Percentiles rank a stretch among this genome's conserved stretches.
Conservation (phyloP, 2,329 filamentous ascomycete genomes). For the Arachnomyces sp. region DNA sequence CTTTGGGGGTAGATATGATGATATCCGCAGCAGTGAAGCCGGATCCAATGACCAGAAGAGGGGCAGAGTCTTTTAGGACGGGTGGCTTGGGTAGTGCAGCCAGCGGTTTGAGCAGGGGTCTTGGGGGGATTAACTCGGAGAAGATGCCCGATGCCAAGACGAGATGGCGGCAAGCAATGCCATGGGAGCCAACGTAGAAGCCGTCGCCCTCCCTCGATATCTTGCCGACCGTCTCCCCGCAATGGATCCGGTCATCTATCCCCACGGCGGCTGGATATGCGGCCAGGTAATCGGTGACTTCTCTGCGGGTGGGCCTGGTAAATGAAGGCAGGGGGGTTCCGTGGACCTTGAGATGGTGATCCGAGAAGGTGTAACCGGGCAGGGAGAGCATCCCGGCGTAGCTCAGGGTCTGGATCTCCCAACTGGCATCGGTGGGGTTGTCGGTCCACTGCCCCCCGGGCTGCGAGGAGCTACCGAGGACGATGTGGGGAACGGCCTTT, state of each 20-base stretch:
- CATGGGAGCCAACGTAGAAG: slow-evolving; percentile 45
- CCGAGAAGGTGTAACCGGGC: slow-evolving; percentile 50
- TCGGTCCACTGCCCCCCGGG: slow-evolving; percentile 55
- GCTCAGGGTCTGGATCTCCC: slow-evolving; percentile 51
- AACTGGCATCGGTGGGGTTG: slow-evolving; percentile 43
- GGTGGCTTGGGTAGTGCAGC: slow-evolving; percentile 21
- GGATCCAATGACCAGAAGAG: slow-evolving; percentile 51
- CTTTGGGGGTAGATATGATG: slow-evolving; percentile 45
- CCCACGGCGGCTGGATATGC: slow-evolving; percentile 47
- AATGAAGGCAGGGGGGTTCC: slow-evolving; percentile 42
- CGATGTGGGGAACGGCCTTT: slow-evolving; percentile 45
- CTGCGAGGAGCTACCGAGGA: slow-evolving; percentile 43
- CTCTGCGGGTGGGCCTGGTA: slow-evolving; percentile 45
- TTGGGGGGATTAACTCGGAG: slow-evolving; percentile 45
- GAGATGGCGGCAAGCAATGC: slow-evolving; percentile 47
- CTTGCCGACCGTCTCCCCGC: slow-evolving; percentile 32
- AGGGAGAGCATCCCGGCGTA: slow-evolving; percentile 55
- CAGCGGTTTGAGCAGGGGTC: slow-evolving; percentile 41
- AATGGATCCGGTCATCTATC: slow-evolving; percentile 42
- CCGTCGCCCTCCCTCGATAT: slow-evolving; percentile 39
- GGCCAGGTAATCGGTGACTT: slow-evolving; percentile 49
- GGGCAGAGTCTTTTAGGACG: slow-evolving; percentile 18
- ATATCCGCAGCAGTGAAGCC: slow-evolving; percentile 56
- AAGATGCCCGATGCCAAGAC: slow-evolving; percentile 54
- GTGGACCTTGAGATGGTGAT: slow-evolving; percentile 40